A percentile compares a stretch with the other conserved stretches of the same genome.
Evolutionary conservation across 176 grass and related monocot genomes (phyloP).

Genomic region (Zoysia japonica): DNA sequence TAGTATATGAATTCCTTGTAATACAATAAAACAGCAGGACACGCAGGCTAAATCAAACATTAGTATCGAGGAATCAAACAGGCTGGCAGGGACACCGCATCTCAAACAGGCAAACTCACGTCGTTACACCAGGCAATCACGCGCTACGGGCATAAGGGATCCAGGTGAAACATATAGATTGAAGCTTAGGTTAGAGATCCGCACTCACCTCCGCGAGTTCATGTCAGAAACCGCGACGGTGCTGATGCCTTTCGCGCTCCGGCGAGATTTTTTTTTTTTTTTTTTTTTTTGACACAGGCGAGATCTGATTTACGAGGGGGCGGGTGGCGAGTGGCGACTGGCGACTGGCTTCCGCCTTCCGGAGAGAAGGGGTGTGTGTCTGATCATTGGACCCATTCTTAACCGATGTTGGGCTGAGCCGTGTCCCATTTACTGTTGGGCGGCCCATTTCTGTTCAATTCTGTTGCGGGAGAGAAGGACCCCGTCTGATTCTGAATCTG

Average conservation of each 20-base stretch:
- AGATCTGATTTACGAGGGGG: conserved; percentile 5
- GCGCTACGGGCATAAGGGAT: background rate
- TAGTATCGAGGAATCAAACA: background rate
- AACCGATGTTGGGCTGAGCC: background rate
- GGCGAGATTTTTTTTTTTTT: too few relatives aligned
- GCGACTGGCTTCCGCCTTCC: background rate
- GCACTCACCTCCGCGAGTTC: conserved; percentile 32
- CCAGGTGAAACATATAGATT: too few relatives aligned
- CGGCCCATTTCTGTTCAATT: background rate
- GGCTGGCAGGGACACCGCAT: background rate
- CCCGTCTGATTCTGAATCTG: too few relatives aligned
- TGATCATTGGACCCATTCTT: background rate
- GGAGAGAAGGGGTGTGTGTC: background rate
- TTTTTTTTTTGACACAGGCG: background rate
- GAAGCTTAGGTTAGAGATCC: conserved; percentile 1
- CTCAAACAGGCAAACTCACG: background rate
- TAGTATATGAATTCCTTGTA: background rate
- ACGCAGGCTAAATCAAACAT: background rate
- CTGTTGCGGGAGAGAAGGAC: too few relatives aligned
- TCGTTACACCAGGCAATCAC: background rate
- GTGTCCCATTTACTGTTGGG: background rate
- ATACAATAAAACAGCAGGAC: background rate
- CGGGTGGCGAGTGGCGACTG: background rate
- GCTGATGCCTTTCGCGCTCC: background rate
- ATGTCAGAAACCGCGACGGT: background rate